Percentiles rank a stretch among this genome's conserved stretches.
Conservation (phyloP, 129 eudicot species). For the Arctium minus region DNA sequence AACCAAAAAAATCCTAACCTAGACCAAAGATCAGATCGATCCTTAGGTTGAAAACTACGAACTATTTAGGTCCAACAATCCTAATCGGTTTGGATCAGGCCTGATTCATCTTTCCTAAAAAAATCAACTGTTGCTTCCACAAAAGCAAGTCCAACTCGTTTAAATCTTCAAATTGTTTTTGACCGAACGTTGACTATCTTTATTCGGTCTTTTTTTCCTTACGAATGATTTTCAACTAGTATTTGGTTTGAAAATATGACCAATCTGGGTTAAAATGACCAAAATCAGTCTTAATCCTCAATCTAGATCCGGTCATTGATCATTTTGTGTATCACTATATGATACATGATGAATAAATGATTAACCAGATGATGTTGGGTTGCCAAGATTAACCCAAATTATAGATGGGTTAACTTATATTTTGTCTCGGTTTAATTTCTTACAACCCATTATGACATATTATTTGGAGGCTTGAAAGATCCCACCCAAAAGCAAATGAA, state of each 20-base stretch:
- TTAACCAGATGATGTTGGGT: neutral
- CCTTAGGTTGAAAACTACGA: neutral
- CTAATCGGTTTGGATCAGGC: neutral
- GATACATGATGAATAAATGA: neutral
- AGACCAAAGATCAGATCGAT: neutral
- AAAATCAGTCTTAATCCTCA: neutral
- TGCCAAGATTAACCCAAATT: neutral
- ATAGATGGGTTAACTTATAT: neutral
- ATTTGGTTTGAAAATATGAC: neutral
- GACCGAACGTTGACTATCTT: neutral
- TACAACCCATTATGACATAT: neutral
- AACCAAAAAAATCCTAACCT: neutral
- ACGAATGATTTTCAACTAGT: no score
- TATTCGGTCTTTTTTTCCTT: neutral
- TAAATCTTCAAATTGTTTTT: neutral
- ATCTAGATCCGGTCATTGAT: neutral
- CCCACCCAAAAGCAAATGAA: neutral
- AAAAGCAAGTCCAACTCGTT: neutral
- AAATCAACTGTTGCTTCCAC: neutral
- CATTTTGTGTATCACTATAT: no score
- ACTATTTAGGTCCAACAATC: neutral
- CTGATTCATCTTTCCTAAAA: neutral
- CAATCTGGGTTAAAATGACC: neutral
- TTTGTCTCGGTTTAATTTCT: neutral
- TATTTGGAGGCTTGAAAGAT: neutral